Evolutionary conservation across 192 early-diverging fungal genomes (phyloP).

Genomic region (Umbelopsis vinacea): DNA sequence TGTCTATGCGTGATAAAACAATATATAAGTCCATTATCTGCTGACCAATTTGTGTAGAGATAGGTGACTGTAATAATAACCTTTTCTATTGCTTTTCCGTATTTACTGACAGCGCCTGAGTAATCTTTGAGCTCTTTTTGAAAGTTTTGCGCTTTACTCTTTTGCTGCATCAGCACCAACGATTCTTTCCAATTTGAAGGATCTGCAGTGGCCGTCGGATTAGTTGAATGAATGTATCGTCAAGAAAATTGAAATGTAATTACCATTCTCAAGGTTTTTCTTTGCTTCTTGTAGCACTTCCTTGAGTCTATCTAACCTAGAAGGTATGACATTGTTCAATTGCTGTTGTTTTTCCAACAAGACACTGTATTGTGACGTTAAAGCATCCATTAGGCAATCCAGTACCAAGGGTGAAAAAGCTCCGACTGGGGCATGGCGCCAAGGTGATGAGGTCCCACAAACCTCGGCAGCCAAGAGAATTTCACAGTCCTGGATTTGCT

Average conservation of each 20-base stretch:
- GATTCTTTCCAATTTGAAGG: conserved; percentile 9
- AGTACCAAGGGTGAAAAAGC: not conserved
- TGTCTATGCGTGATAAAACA: conserved; percentile 39
- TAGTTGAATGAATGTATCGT: not conserved
- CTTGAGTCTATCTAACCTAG: not conserved
- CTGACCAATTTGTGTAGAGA: not conserved
- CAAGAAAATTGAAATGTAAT: not conserved
- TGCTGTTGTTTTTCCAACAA: conserved; percentile 18
- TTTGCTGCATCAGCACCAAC: conserved; percentile 11
- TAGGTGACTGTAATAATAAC: conserved; percentile 31
- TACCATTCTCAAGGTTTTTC: not conserved
- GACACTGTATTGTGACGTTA: conserved; percentile 8
- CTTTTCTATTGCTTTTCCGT: conserved; percentile 78
- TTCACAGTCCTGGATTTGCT: not conserved
- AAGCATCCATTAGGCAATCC: conserved; percentile 6
- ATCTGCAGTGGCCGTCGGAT: conserved; percentile 9
- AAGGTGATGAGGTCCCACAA: conserved; percentile 9
- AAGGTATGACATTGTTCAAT: conserved; percentile 14
- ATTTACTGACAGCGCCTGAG: conserved; percentile 62
- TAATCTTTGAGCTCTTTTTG: conserved; percentile 69
- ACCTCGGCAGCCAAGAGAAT: not conserved
- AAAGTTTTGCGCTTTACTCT: conserved; percentile 30
- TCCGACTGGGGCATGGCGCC: not conserved
- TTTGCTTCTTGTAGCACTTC: conserved; percentile 1
- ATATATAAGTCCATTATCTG: conserved; percentile 37